A percentile compares a stretch with the other conserved stretches of the same genome.
phyloP scores from a whole-genome alignment of 2,329 filamentous ascomycete species.

The Epichloe scottii region DNA sequence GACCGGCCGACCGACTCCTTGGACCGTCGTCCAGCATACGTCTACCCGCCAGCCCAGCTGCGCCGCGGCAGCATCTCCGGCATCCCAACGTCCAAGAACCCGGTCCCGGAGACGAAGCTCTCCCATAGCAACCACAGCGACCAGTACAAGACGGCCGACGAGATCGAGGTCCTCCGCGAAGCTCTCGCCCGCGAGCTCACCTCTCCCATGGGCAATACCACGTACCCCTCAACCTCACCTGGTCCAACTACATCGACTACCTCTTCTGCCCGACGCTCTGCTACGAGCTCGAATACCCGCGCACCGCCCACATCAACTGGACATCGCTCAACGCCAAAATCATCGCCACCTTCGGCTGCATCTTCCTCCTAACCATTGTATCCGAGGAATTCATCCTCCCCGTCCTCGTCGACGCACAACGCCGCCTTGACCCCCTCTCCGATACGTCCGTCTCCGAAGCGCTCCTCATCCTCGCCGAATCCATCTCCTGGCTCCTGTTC shows the following conservation, averaged over 20 bases:
- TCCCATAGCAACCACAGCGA: slow-evolving; percentile 13
- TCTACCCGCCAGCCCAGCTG: slow-evolving; percentile 56
- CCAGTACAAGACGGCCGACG: slow-evolving; percentile 22
- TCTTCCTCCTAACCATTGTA: slow-evolving; percentile 83
- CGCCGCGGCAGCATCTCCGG: slow-evolving; percentile 27
- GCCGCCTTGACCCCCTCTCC: slow-evolving; percentile 33
- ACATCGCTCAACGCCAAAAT: slow-evolving; percentile 73
- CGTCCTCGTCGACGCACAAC: slow-evolving; percentile 60
- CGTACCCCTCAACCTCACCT: slow-evolving; percentile 78
- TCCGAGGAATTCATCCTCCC: slow-evolving; percentile 94
- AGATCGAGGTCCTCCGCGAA: slow-evolving; percentile 61
- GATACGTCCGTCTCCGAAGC: slow-evolving; percentile 45
- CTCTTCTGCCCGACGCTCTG: slow-evolving; percentile 88
- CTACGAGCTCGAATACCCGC: slow-evolving; percentile 94
- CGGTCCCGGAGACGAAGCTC: slow-evolving; percentile 3
- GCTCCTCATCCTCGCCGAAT: slow-evolving; percentile 72
- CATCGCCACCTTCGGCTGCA: slow-evolving; percentile 84
- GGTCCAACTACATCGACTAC: slow-evolving; percentile 74
- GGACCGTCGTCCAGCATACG: slow-evolving; percentile 57
- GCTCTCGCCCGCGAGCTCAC: slow-evolving; percentile 84
- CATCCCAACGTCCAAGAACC: slow-evolving; percentile 12
- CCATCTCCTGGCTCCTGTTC: slow-evolving; percentile 82
- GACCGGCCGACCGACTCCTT: slow-evolving; percentile 53
- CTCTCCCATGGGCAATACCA: slow-evolving; percentile 77
- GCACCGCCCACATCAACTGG: slow-evolving; percentile 64